phyloP scores from a whole-genome alignment of 306 rosid genomes.

The Elaeagnus macrophylla region DNA sequence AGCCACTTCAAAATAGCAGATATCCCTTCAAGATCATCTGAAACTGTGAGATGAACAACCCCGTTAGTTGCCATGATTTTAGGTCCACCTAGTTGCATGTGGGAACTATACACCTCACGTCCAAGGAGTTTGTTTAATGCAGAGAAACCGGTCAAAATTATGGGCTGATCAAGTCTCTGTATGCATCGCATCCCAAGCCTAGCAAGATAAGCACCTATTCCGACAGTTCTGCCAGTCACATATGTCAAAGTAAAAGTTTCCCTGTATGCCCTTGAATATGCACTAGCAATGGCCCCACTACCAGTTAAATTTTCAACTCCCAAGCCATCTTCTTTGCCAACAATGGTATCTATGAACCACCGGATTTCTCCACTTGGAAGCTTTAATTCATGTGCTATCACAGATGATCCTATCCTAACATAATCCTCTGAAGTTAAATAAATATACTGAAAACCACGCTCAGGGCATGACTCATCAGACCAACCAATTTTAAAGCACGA shows the following conservation, averaged over 20 bases:
- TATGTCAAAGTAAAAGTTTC: slow-evolving; percentile 94
- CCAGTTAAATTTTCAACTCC: slow-evolving; percentile 97
- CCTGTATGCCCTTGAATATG: slow-evolving; percentile 83
- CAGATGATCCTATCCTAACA: slow-evolving; percentile 75
- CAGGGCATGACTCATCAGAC: slow-evolving; percentile 91
- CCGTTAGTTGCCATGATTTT: slow-evolving; percentile 98
- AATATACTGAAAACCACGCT: slow-evolving; percentile 84
- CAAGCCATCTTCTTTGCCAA: slow-evolving; percentile 91
- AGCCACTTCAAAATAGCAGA: slow-evolving; percentile 95
- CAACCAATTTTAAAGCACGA: slow-evolving; percentile 91
- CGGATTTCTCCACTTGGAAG: slow-evolving; percentile 70
- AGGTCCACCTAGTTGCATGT: slow-evolving; percentile 99
- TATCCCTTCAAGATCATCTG: slow-evolving; percentile 90
- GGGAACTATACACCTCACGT: slow-evolving; percentile 97
- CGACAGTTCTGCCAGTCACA: slow-evolving; percentile 95
- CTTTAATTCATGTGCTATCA: slow-evolving; percentile 68
- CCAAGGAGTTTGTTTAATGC: slow-evolving; percentile 97
- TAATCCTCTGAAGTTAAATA: slow-evolving; percentile 80
- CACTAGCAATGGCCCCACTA: slow-evolving; percentile 93
- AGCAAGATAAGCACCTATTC: slow-evolving; percentile 98
- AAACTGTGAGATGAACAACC: slow-evolving; percentile 94
- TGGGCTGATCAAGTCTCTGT: slow-evolving; percentile 98
- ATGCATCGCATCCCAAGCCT: slow-evolving; percentile 99
- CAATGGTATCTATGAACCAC: slow-evolving; percentile 94
- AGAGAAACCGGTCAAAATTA: slow-evolving; percentile 92